phyloP scores from a whole-genome alignment of 2,329 filamentous ascomycete species.

The Colletotrichum sublineola region DNA sequence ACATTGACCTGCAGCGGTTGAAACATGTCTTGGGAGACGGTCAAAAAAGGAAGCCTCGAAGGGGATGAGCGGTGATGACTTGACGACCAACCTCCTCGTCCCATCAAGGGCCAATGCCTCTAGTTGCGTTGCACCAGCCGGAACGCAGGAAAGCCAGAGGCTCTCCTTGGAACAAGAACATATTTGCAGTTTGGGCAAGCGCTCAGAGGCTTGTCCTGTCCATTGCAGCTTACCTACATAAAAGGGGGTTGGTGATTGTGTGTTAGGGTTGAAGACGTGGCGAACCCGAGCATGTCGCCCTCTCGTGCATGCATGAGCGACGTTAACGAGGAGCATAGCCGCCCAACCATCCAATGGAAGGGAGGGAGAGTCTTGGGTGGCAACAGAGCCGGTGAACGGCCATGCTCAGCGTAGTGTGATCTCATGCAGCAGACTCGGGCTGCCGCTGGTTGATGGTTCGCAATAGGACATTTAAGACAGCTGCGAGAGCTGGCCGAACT shows the following conservation, averaged over 20 bases:
- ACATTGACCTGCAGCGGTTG: constrained; percentile 26
- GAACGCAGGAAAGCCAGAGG: neutral
- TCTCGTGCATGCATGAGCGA: constrained; percentile 27
- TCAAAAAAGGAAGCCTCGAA: neutral
- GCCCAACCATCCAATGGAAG: neutral
- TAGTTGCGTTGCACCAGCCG: constrained; percentile 2
- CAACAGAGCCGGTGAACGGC: neutral
- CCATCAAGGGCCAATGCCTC: neutral
- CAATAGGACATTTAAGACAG: constrained; percentile 13
- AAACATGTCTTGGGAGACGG: constrained; percentile 14
- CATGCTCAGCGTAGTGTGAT: neutral
- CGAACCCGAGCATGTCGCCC: neutral
- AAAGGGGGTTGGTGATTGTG: constrained; percentile 9
- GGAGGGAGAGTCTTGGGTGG: neutral
- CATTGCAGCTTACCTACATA: neutral
- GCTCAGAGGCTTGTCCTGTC: neutral
- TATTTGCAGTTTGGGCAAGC: neutral
- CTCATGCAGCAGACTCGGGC: neutral
- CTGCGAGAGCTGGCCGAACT: constrained; percentile 10
- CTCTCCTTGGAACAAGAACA: neutral
- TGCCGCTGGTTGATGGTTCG: constrained; percentile 12
- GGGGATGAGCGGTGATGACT: constrained; percentile 7
- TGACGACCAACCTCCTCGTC: constrained; percentile 5
- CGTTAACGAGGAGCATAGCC: constrained; percentile 15
- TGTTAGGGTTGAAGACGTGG: constrained; percentile 25